Evolutionary conservation across 176 grass and related monocot species (phyloP).

Genomic region (Musa beccarii): DNA sequence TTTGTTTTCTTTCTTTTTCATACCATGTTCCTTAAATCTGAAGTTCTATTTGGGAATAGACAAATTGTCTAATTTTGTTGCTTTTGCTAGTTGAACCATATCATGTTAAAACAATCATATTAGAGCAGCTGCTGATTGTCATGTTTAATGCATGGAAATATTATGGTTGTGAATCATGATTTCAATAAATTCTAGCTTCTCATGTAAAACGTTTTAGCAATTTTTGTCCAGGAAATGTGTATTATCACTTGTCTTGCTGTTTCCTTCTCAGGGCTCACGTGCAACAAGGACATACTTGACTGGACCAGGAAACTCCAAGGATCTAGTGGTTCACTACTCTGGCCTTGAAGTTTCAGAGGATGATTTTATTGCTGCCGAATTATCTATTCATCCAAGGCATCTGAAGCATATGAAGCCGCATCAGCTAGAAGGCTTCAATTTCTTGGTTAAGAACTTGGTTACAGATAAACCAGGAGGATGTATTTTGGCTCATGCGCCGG

Average conservation of each 20-base stretch:
- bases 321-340: conserved; percentile 30
- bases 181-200: no score
- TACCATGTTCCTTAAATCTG: no score
- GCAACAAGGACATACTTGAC: conserved; percentile 31
- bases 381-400: conserved; percentile 89
- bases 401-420: conserved; percentile 69
- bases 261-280: conserved; percentile 49
- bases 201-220: no score
- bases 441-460: conserved; percentile 85
- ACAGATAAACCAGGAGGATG: conserved; percentile 79
- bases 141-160: no score
- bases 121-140: no score
- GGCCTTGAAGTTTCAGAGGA: conserved; percentile 46
- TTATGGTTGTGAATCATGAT: no score
- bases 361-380: conserved; percentile 52
- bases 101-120: no score
- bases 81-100: no score
- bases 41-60: no score
- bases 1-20: no score
- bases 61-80: no score
- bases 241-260: conserved; percentile 16
- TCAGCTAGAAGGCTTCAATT: conserved; percentile 83
- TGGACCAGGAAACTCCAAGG: conserved; percentile 32
- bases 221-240: background rate
- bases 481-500: conserved; percentile 94